phyloP scores from a whole-genome alignment of 495 filamentous ascomycete species.

The Penicillium cataractarum region DNA sequence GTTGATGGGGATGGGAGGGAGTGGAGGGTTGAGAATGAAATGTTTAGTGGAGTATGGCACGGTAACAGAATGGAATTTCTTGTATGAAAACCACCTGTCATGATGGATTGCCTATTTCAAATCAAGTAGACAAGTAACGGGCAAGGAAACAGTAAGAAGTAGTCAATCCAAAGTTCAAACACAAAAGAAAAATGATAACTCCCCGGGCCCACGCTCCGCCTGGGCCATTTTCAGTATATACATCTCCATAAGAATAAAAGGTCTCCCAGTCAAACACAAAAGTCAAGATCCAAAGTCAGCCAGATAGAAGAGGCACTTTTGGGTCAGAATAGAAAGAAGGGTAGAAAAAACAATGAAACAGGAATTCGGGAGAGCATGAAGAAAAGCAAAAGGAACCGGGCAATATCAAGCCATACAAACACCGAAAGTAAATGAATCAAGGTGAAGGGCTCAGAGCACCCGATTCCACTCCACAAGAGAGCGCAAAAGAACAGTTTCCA shows the following conservation, averaged over 20 bases:
- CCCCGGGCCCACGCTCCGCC: constrained; percentile 11
- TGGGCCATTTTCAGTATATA: constrained; percentile 23
- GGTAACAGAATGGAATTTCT: constrained; percentile 2
- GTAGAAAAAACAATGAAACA: constrained; percentile 12
- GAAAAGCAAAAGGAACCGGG: not conserved
- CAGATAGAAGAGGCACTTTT: not conserved
- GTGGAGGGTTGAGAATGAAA: not conserved
- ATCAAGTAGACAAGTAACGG: not conserved
- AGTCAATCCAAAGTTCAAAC: not conserved
- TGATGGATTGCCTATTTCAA: not conserved
- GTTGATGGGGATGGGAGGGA: not conserved
- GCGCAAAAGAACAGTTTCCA: constrained; percentile 7
- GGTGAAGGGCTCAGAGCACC: not conserved
- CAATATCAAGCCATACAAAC: not conserved
- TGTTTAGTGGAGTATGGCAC: not conserved
- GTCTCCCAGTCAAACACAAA: not conserved
- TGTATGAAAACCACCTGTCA: not conserved
- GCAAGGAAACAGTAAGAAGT: not conserved
- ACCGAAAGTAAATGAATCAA: constrained; percentile 8
- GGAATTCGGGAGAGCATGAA: not conserved
- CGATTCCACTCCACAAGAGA: constrained; percentile 4
- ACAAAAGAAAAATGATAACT: constrained; percentile 13
- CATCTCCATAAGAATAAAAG: constrained; percentile 10
- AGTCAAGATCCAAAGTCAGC: constrained; percentile 1
- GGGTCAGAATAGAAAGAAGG: constrained; percentile 8